A percentile compares a stretch with the other conserved stretches of the same genome.
Evolutionary conservation across 495 filamentous ascomycete species (phyloP).

Genomic region (Cryomyces antarcticus): DNA sequence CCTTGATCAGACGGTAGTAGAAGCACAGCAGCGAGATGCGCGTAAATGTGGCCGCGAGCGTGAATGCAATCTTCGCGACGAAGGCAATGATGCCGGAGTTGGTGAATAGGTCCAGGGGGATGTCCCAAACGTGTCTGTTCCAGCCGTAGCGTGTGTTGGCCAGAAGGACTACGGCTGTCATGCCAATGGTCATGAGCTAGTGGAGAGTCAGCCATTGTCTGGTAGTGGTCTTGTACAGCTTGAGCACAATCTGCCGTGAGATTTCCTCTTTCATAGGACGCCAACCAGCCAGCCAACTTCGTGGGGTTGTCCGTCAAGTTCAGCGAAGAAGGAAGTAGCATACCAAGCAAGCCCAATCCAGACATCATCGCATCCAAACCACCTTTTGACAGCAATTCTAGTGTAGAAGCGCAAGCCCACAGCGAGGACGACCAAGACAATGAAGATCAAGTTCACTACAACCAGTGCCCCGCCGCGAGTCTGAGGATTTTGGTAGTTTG

Average conservation of each 20-base stretch:
- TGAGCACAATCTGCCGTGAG: background rate
- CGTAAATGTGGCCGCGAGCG: constrained; percentile 29
- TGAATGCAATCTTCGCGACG: constrained; percentile 31
- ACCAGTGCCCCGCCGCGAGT: constrained; percentile 13
- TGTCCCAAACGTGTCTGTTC: constrained; percentile 36
- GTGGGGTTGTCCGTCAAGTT: background rate
- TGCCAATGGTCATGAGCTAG: constrained; percentile 10
- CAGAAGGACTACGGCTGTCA: constrained; percentile 12
- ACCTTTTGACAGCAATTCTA: constrained; percentile 10
- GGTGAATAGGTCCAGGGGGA: constrained; percentile 14
- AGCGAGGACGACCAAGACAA: constrained; percentile 9
- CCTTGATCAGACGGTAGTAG: constrained; percentile 29
- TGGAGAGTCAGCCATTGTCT: background rate
- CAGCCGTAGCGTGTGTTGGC: constrained; percentile 24
- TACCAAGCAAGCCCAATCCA: constrained; percentile 13
- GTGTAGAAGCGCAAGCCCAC: constrained; percentile 11
- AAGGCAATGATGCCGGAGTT: constrained; percentile 26
- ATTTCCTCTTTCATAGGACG: background rate
- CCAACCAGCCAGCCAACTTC: too few relatives aligned
- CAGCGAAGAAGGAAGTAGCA: background rate
- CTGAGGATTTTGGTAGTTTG: constrained; percentile 13
- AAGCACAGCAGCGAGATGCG: constrained; percentile 38
- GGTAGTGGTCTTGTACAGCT: background rate
- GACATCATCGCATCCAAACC: constrained; percentile 14
- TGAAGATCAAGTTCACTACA: constrained; percentile 14